Evolutionary conservation across 306 rosid genomes (phyloP), one percentile per base, ranked within the genome.

Genomic region (Leucaena leucocephala): DNA sequence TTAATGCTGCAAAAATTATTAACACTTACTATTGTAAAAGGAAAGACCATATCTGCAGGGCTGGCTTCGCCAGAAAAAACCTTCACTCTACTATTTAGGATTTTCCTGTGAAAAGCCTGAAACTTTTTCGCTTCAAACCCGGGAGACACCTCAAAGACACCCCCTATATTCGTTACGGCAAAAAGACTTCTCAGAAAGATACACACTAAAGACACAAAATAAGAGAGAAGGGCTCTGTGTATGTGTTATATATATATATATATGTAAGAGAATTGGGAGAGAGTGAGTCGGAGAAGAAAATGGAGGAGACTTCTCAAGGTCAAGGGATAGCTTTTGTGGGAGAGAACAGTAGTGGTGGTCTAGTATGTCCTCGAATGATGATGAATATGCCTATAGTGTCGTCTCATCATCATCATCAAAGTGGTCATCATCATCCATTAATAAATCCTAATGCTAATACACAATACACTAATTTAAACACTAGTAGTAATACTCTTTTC

Each of bases 101-200:
- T 87, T 85, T 84, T 81, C 92, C 92, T 86, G 87, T 80, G 76
- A 68, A 86, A 86, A 90, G 92, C 87, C 96, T 85, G 84, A 21
- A 85, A 72, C 82, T 84, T 81, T 66, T 89, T 80, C 46, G 87
- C 98, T 76, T 85, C 93, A 95, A 95, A 87, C 90, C 90, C 97
- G 98, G 98, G 97, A 87, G 94, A 76, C 75, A 79, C 74, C 74
- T 12, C 52, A 50, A 27, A 74, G 27, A 27, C 17, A 13, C 42
- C 33, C n/a, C 40, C 63, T n/a, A 15, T 68, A 64, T 68, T 17
- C 74, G 19, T 75, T 65, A 63, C 43, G 9, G 34, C 33, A 43
- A 40, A 27, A 49, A 57, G 68, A 55, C 59, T 16, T 75, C 50
- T 38, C 59, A 48, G 77, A 61, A 61, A 68, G 43, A 76, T 34